Evolutionary conservation across 371 early-diverging fungal species (phyloP), one percentile per base, ranked within the genome.

Genomic region (Cokeromyces recurvatus): DNA sequence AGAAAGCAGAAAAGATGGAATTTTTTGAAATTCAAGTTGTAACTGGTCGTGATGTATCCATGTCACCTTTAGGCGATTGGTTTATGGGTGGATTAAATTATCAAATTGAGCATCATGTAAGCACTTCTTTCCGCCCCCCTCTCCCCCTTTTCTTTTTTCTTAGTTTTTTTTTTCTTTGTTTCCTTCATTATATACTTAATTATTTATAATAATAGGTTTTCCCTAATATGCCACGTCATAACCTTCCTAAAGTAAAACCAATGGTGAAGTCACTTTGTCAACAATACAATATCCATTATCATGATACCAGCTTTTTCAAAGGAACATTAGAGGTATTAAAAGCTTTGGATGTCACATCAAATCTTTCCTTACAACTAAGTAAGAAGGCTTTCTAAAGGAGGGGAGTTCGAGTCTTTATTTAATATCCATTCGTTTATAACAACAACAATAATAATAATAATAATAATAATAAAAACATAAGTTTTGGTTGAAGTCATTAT

Each of bases 51-150:
- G 85, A 92, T 70, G 89, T 92, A 21, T 54, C 61, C 24, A 65
- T 84, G 22, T 56, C 59, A 51, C 48, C 70, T 21, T 69, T 89
- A 46, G 68, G 78, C 46, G 81, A 87, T 69, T 92, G 90, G 90
- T 90, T 90, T 57, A 83, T 84, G 39, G 90, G 90, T 32, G 91
- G 90, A 37, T 73, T 90, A 53, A 90, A 90, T 78, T 89, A 79
- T 70, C 91, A 91, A 60, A 86, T 87, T 46, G 87, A 86, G 53
- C 87, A 86, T 54, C 87, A 86, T 32, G 71, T 76, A 67, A 66
- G 68, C 11, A 5, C n/a, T n/a, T n/a, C n/a, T n/a, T n/a, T n/a
- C n/a, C n/a, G n/a, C n/a, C n/a, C n/a, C n/a, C n/a, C n/a, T n/a
- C n/a, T n/a, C n/a, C n/a, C n/a, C n/a, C n/a, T n/a, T n/a, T n/a